Evolutionary conservation across 1,284 basidiomycete species (phyloP).

Genomic region (Psilocybe mexicana): DNA sequence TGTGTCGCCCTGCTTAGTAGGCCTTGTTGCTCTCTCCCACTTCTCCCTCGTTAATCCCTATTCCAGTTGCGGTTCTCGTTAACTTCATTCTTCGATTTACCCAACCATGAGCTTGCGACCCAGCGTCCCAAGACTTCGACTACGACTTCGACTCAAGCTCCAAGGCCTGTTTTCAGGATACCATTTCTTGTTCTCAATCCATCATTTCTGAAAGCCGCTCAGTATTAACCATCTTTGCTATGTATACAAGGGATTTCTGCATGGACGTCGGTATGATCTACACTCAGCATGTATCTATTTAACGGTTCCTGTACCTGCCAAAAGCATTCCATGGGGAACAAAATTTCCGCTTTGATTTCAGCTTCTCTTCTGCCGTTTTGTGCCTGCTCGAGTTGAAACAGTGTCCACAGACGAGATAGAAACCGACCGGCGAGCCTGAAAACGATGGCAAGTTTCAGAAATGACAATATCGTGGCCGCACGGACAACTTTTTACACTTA

Average conservation of each 20-base stretch:
- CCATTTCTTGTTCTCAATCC: not conserved
- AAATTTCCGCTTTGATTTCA: slow-evolving; percentile 24
- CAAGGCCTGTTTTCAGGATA: not conserved
- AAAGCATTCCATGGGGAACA: too few relatives aligned
- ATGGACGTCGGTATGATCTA: slow-evolving; percentile 3
- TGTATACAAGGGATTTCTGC: not conserved
- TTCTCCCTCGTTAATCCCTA: slow-evolving; percentile 6
- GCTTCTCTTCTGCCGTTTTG: slow-evolving; percentile 59
- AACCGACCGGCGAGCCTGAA: slow-evolving; percentile 58
- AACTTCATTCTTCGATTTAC: slow-evolving; percentile 88
- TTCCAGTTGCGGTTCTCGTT: slow-evolving; percentile 80
- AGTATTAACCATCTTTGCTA: not conserved
- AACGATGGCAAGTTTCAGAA: not conserved
- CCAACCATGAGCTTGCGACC: slow-evolving; percentile 27
- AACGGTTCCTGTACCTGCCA: not conserved
- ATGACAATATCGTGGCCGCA: not conserved
- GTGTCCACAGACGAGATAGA: slow-evolving; percentile 71
- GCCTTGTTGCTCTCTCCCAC: slow-evolving; percentile 25
- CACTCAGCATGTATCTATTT: slow-evolving; percentile 18
- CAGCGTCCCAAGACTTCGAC: not conserved
- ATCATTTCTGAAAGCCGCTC: not conserved
- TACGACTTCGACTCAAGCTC: too few relatives aligned
- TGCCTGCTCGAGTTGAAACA: slow-evolving; percentile 47
- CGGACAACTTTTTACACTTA: slow-evolving; percentile 30
- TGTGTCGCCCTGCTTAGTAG: slow-evolving; percentile 83